These are phyloP conservation scores for Salix udensis DNA, from an alignment of 345 rosid species.

Conservation along the genomic window DNA sequence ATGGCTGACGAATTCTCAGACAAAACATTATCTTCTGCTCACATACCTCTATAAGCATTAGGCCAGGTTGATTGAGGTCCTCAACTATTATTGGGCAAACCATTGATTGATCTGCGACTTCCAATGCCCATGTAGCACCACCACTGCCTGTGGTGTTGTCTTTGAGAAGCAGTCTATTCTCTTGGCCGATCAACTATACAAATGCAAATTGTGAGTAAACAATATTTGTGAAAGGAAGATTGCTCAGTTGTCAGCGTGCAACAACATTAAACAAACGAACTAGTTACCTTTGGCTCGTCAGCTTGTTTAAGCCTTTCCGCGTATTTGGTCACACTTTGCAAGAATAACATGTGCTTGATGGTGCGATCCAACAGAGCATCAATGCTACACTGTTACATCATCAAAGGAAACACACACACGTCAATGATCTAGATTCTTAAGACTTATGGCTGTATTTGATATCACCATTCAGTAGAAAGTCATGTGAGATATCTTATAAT, in stretches of 20 bases:
- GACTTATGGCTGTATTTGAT: not conserved
- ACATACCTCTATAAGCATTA: constrained; percentile 81
- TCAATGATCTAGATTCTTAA: not conserved
- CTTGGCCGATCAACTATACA: constrained; percentile 37
- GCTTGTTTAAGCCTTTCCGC: constrained; percentile 73
- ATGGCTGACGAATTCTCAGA: not conserved
- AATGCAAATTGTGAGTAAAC: constrained; percentile 15
- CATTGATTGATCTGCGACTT: constrained; percentile 61
- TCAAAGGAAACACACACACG: not conserved
- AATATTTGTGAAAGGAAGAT: not conserved
- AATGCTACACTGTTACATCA: constrained; percentile 69
- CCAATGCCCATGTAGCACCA: constrained; percentile 81
- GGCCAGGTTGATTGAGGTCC: constrained; percentile 64
- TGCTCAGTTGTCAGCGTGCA: not conserved
- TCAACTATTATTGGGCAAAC: constrained; percentile 81
- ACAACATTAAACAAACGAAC: not conserved
- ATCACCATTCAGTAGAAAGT: not conserved
- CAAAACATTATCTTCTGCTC: not conserved
- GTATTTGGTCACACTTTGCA: constrained; percentile 74
- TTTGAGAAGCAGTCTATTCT: constrained; percentile 28
- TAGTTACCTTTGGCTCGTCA: constrained; percentile 59
- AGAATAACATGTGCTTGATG: constrained; percentile 78
- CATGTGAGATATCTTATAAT: not conserved
- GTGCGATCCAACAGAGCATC: constrained; percentile 80
- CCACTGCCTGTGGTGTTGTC: constrained; percentile 30